Conservation (phyloP, 176 grass and related monocot genomes). For the Paspalum notatum region DNA sequence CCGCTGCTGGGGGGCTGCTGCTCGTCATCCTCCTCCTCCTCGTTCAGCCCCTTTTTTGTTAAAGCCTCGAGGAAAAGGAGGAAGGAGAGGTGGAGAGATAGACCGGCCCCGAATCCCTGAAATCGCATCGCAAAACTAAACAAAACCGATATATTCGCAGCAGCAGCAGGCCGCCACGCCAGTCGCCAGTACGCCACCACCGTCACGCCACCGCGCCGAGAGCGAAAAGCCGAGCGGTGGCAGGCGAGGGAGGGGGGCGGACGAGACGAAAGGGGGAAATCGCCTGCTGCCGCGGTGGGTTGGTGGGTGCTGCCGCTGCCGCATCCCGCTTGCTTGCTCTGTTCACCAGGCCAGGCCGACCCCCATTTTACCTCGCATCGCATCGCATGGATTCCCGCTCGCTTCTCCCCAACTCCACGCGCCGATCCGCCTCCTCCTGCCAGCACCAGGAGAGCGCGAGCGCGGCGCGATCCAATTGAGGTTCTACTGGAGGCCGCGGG, state of each 20-base stretch:
- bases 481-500: constrained; percentile 29
- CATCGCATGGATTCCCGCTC: constrained; percentile 52
- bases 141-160: constrained; percentile 34
- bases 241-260: constrained; percentile 14
- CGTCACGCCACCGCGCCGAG: constrained; percentile 44
- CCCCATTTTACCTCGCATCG: constrained; percentile 50
- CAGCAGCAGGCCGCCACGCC: not conserved
- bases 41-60: not conserved
- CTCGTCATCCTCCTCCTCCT: constrained; percentile 3
- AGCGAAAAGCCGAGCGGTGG: constrained; percentile 35
- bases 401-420: constrained; percentile 46
- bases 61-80: not conserved
- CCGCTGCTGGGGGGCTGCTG: constrained; percentile 29
- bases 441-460: not conserved
- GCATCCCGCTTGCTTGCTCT: constrained; percentile 25
- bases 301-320: constrained; percentile 42
- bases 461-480: constrained; percentile 58
- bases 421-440: constrained; percentile 54
- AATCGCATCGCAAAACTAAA: constrained; percentile 40
- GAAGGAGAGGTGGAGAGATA: not conserved
- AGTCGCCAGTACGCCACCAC: too few relatives aligned
- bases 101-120: constrained; percentile 29
- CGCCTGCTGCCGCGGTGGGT: constrained; percentile 49
- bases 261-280: constrained; percentile 28
- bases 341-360: constrained; percentile 14